Evolutionary conservation across 129 eudicot species (phyloP).

Genomic region (Arctium minus): DNA sequence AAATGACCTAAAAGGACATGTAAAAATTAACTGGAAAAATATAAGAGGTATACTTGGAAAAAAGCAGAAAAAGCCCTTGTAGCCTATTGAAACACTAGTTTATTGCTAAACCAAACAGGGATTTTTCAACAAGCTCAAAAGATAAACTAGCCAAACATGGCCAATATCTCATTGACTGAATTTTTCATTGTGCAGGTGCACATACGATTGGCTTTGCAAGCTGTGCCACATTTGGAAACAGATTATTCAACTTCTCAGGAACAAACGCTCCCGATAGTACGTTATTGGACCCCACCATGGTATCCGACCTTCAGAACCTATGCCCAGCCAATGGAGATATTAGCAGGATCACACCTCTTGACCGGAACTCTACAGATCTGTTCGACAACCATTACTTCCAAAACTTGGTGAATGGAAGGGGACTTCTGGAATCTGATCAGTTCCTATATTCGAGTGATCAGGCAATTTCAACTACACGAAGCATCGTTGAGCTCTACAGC

Average conservation of each 20-base stretch:
- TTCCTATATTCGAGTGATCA: constrained; percentile 33
- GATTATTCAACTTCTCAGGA: constrained; percentile 36
- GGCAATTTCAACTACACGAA: constrained; percentile 20
- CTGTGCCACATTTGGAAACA: constrained; percentile 29
- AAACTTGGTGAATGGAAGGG: constrained; percentile 38
- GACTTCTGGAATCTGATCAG: constrained; percentile 38
- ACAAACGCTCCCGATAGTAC: constrained; percentile 34
- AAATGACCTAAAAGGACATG: too few relatives aligned
- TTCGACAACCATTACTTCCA: constrained; percentile 41
- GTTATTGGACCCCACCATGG: constrained; percentile 25
- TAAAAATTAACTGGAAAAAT: too few relatives aligned
- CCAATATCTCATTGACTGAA: not conserved
- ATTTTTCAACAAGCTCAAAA: too few relatives aligned
- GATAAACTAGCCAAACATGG: not conserved
- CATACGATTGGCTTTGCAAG: constrained; percentile 42
- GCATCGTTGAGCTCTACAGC: constrained; percentile 31
- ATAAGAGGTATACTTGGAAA: not conserved
- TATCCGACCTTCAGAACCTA: constrained; percentile 31
- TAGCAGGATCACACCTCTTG: constrained; percentile 26
- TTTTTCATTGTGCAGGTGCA: constrained; percentile 18
- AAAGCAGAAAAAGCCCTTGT: not conserved
- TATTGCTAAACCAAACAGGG: too few relatives aligned
- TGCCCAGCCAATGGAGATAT: constrained; percentile 29
- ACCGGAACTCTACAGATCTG: constrained; percentile 31
- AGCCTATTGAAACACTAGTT: not conserved